Evolutionary conservation across 2,329 filamentous ascomycete genomes (phyloP).

Genomic region (Fusarium albosuccineum): DNA sequence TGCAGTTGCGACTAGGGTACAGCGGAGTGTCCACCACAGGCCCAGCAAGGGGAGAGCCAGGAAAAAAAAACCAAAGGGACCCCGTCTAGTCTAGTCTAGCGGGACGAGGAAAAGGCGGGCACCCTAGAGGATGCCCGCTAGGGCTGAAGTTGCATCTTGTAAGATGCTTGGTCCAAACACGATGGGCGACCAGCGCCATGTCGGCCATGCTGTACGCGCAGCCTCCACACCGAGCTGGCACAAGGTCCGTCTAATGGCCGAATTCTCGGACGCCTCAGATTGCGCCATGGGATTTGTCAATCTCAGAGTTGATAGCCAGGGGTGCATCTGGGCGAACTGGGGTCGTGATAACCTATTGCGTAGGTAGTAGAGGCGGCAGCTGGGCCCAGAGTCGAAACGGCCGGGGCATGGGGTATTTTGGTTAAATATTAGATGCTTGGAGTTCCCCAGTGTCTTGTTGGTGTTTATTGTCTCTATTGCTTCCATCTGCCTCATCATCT

Average conservation of each 20-base stretch:
- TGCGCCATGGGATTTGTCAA: constrained; percentile 6
- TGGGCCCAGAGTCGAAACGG: not conserved
- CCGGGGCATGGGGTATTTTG: not conserved
- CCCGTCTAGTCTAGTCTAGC: not conserved
- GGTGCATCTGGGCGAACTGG: constrained; percentile 6
- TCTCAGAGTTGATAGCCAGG: constrained; percentile 5
- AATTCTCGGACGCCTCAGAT: constrained; percentile 8
- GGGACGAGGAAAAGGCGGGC: not conserved
- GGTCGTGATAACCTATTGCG: not conserved
- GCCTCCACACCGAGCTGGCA: constrained; percentile 4
- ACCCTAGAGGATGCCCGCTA: constrained; percentile 21
- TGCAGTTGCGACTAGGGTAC: constrained; percentile 1
- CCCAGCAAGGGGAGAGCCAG: too few relatives aligned
- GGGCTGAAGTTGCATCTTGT: constrained; percentile 29
- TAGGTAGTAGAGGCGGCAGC: constrained; percentile 1
- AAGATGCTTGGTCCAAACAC: constrained; percentile 25
- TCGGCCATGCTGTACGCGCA: not conserved
- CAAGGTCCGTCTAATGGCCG: constrained; percentile 7
- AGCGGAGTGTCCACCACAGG: not conserved
- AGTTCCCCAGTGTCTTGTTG: not conserved
- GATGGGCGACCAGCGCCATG: not conserved
- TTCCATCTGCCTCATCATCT: not conserved
- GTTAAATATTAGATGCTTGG: constrained; percentile 6
- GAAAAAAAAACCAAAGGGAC: not conserved
- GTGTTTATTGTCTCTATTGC: not conserved